Percentiles rank a stretch among this genome's conserved stretches.
These are phyloP conservation scores for Crassisporium funariophilum DNA, from an alignment of 768 basidiomycete species.

Conservation along the genomic window DNA sequence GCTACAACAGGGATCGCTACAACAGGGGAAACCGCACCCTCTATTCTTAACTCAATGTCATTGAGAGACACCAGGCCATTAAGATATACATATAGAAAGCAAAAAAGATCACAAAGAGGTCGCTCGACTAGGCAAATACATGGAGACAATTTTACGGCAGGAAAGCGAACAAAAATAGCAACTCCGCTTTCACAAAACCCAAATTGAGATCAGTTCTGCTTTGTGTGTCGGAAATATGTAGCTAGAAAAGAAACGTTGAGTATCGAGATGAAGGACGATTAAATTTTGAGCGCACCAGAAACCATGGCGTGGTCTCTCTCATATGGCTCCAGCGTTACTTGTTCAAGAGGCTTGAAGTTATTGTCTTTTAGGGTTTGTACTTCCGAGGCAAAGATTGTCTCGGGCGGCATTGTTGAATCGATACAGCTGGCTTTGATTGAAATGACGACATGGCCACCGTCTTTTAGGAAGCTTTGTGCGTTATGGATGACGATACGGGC, in stretches of 20 bases:
- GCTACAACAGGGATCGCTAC: too few species aligned
- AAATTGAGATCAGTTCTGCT: constrained; percentile 3
- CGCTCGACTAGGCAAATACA: constrained; percentile 20
- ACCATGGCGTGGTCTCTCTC: constrained; percentile 93
- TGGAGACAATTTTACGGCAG: constrained; percentile 16
- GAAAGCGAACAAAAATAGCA: constrained; percentile 2
- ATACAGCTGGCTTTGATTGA: constrained; percentile 99
- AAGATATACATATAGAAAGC: constrained; percentile 15
- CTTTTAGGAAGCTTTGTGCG: constrained; percentile 94
- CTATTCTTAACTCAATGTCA: constrained; percentile 5
- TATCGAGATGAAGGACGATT: not conserved
- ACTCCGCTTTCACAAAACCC: constrained; percentile 2
- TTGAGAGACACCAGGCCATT: constrained; percentile 16
- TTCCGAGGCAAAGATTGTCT: constrained; percentile 87
- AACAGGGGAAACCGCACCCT: not conserved
- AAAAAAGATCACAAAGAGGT: constrained; percentile 8
- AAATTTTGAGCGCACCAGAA: constrained; percentile 54
- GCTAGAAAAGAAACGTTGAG: constrained; percentile 11
- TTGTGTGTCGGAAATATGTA: constrained; percentile 17
- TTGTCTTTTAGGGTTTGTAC: constrained; percentile 76
- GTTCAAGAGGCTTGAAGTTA: constrained; percentile 92
- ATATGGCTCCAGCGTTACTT: constrained; percentile 93
- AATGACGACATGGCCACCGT: constrained; percentile 89
- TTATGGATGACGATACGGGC: constrained; percentile 95
- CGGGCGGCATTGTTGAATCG: constrained; percentile 92